phyloP scores from a whole-genome alignment of 2,329 filamentous ascomycete species.

The Ilyonectria destructans region DNA sequence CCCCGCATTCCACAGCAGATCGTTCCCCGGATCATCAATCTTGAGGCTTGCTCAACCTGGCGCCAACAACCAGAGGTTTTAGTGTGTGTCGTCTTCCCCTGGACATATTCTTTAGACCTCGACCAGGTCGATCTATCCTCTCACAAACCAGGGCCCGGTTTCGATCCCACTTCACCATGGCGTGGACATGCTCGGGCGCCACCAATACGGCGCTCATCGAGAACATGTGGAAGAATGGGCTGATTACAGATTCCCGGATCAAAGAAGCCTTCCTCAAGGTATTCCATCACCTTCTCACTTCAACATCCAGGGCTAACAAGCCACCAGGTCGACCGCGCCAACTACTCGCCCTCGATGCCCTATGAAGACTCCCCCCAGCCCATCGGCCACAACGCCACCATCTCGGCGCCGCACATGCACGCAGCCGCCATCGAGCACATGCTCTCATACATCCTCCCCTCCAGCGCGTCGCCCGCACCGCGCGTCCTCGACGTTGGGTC shows the following conservation, averaged over 20 bases:
- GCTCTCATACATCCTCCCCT: slow-evolving; percentile 61
- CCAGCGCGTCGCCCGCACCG: slow-evolving; percentile 53
- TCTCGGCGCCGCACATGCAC: slow-evolving; percentile 76
- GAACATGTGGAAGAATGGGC: slow-evolving; percentile 80
- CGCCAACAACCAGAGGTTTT: slow-evolving; percentile 1
- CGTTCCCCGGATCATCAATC: slow-evolving; percentile 6
- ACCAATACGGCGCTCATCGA: slow-evolving; percentile 83
- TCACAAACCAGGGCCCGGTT: slow-evolving; percentile 10
- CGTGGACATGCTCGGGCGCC: slow-evolving; percentile 87
- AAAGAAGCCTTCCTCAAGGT: slow-evolving; percentile 86
- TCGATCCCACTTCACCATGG: slow-evolving; percentile 72
- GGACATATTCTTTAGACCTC: not conserved
- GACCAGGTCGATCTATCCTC: not conserved
- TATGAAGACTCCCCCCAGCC: slow-evolving; percentile 76
- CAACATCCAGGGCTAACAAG: not conserved
- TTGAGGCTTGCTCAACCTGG: slow-evolving; percentile 11
- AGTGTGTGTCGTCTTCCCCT: not conserved
- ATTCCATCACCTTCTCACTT: slow-evolving; percentile 25
- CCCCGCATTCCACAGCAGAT: slow-evolving; percentile 16
- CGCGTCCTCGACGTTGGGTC: slow-evolving; percentile 83
- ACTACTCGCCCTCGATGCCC: slow-evolving; percentile 81
- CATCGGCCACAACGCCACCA: slow-evolving; percentile 71
- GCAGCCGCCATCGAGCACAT: slow-evolving; percentile 68
- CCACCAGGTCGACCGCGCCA: slow-evolving; percentile 84
- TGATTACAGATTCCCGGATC: slow-evolving; percentile 82